Evolutionary conservation across 495 filamentous ascomycete genomes (phyloP), one percentile per base, ranked within the genome.

Genomic region (Arthonia radiata): DNA sequence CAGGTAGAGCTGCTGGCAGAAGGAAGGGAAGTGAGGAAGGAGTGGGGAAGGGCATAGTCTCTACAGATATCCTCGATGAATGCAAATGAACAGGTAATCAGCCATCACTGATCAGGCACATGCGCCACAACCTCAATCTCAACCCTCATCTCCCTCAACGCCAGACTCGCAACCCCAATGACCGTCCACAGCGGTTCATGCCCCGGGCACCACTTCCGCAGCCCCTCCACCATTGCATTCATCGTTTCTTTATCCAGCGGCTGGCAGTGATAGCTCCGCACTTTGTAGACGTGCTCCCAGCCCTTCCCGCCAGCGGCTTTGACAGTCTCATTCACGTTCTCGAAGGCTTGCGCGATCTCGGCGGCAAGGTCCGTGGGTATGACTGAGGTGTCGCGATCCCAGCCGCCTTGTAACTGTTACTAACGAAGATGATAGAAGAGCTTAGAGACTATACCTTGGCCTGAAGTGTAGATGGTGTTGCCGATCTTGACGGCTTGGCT

Each of bases 81-180:
- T n/a, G n/a, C n/a, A n/a, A n/a, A n/a, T n/a, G n/a, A n/a, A n/a
- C n/a, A n/a, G n/a, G n/a, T n/a, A n/a, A n/a, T n/a, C n/a, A n/a
- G n/a, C n/a, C n/a, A n/a, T n/a, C n/a, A n/a, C n/a, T n/a, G n/a
- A n/a, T n/a, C n/a, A n/a, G n/a, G n/a, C n/a, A n/a, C 40, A 45
- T 57, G 40, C 7, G 59, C 57, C 24, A 44, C 43, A 23, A 63
- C 61, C 37, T 69, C 64, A 36, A 67, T 56, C 41, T 64, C 60
- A 16, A 63, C 51, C n/a, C 48, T 34, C 59, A 64, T 64, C 34
- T 40, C 48, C 30, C 48, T 49, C 24, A 50, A 32, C 4, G 41
- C 57, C 4, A 64, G 34, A 29, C 42, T 33, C 3, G 31, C 27
- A 5, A 62, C 56, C 4, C 53, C 60, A 16, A 65, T 33, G 25